Percentiles rank a stretch among this genome's conserved stretches.
Evolutionary conservation across 108 stramenopile genomes (phyloP).

Genomic region (Aurantiochytrium sp.): DNA sequence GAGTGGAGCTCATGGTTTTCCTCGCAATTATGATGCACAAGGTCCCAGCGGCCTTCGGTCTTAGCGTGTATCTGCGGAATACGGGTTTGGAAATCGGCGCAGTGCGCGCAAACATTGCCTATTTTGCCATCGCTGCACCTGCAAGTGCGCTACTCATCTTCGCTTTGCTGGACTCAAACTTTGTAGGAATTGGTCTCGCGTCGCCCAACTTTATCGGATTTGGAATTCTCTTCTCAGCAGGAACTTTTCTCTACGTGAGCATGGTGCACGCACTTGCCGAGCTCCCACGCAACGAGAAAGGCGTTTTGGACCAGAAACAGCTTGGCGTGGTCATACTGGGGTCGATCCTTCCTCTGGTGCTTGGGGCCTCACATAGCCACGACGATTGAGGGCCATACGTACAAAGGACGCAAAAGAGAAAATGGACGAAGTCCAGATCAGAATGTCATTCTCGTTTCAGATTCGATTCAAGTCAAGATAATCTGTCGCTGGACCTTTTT

Average conservation of each 20-base stretch:
- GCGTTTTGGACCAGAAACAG: not conserved
- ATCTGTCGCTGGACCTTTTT: too few relatives aligned
- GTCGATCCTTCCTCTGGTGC: not conserved
- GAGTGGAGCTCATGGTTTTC: not conserved
- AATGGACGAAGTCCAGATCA: too few relatives aligned
- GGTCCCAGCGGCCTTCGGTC: not conserved
- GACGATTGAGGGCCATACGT: not conserved
- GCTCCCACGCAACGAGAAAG: not conserved
- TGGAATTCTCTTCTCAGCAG: not conserved
- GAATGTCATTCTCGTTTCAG: too few relatives aligned
- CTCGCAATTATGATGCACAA: slow-evolving; percentile 14
- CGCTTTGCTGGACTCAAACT: not conserved
- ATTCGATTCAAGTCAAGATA: too few relatives aligned
- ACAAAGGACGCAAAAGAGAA: too few relatives aligned
- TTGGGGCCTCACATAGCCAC: not conserved
- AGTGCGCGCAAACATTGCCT: not conserved
- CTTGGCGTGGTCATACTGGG: not conserved
- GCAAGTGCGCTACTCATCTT: not conserved
- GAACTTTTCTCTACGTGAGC: not conserved
- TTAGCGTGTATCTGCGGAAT: not conserved
- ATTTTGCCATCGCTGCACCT: not conserved
- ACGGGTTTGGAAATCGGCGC: not conserved
- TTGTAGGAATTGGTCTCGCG: not conserved
- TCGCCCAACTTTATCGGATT: not conserved
- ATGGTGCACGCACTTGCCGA: not conserved